A percentile compares a stretch with the other conserved stretches of the same genome.
These are phyloP conservation scores for Fusarium albosuccineum DNA, from an alignment of 2,329 filamentous ascomycete species.

Conservation along the genomic window DNA sequence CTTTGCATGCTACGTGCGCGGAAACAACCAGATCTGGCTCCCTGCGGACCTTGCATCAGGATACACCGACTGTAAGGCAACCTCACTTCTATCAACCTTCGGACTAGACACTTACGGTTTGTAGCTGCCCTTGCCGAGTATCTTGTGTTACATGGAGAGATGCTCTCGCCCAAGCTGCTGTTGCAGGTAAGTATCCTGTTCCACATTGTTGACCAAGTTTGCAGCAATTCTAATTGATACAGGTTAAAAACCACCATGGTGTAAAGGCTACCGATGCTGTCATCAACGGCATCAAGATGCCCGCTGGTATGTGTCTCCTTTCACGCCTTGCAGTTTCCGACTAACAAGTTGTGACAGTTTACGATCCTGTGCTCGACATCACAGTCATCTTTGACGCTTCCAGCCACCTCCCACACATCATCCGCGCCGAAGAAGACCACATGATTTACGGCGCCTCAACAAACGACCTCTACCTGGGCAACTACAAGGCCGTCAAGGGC, in stretches of 20 bases:
- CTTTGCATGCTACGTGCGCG: constrained; percentile 24
- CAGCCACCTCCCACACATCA: constrained; percentile 19
- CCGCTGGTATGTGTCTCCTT: neutral
- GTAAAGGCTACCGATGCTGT: neutral
- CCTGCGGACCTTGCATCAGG: constrained; percentile 11
- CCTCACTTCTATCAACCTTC: accelerated
- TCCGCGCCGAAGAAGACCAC: constrained; percentile 22
- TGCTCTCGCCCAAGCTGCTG: constrained; percentile 21
- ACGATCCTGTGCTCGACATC: neutral
- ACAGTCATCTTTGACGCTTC: constrained; percentile 12
- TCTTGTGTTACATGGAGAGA: constrained; percentile 13
- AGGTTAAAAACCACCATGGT: constrained; percentile 5
- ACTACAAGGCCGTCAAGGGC: constrained; percentile 17
- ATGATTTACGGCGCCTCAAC: constrained; percentile 5
- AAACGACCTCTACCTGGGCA: constrained; percentile 21
- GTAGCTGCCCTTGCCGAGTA: constrained; percentile 8
- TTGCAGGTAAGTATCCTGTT: constrained; percentile 1
- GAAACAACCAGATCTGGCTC: constrained; percentile 32
- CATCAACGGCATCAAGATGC: constrained; percentile 15
- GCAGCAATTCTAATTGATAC: neutral
- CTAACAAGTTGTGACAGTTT: constrained; percentile 7
- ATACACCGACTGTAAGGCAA: constrained; percentile 12
- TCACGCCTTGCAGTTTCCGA: neutral
- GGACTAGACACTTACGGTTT: accelerated
- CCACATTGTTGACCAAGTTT: no score